These are phyloP conservation scores for Ustilago sp. DNA, from an alignment of 1,284 basidiomycete species.

Conservation along the genomic window DNA sequence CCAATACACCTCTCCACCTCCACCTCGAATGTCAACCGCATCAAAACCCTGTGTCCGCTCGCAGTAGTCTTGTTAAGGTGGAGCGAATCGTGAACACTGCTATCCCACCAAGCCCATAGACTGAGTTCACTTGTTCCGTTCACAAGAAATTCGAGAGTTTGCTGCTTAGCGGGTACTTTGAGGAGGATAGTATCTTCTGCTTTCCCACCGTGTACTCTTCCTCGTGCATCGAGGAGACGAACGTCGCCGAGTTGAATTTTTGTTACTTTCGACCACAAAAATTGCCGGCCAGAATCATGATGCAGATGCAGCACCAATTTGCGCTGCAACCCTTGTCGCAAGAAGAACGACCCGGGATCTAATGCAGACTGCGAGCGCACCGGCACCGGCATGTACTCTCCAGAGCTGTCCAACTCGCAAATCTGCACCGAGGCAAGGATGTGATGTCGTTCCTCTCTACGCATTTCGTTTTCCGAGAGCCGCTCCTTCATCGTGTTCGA, in stretches of 20 bases:
- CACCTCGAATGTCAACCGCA: constrained; percentile 82
- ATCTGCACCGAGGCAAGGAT: constrained; percentile 87
- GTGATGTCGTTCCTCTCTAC: constrained; percentile 88
- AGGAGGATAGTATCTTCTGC: constrained; percentile 62
- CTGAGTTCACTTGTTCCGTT: constrained; percentile 57
- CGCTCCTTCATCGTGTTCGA: constrained; percentile 57
- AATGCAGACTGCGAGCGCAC: constrained; percentile 82
- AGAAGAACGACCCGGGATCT: constrained; percentile 86
- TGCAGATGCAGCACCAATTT: constrained; percentile 81
- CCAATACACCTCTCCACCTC: constrained; percentile 85
- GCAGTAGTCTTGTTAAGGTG: constrained; percentile 87
- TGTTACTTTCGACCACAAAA: constrained; percentile 85
- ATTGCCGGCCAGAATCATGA: constrained; percentile 87
- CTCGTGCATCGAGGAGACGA: constrained; percentile 84
- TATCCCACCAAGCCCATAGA: constrained; percentile 82
- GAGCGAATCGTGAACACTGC: constrained; percentile 86
- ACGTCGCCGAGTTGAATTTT: constrained; percentile 84
- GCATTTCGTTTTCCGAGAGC: constrained; percentile 86
- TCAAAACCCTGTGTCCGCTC: constrained; percentile 80
- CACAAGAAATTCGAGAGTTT: constrained; percentile 48
- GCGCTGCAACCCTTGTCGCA: constrained; percentile 93
- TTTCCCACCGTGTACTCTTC: constrained; percentile 80
- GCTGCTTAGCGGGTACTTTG: constrained; percentile 54
- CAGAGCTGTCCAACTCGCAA: constrained; percentile 85
- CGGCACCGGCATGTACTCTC: constrained; percentile 84